A percentile compares a stretch with the other conserved stretches of the same genome.
Conservation (phyloP, 345 rosid genomes). For the Salix koriyanagi region DNA sequence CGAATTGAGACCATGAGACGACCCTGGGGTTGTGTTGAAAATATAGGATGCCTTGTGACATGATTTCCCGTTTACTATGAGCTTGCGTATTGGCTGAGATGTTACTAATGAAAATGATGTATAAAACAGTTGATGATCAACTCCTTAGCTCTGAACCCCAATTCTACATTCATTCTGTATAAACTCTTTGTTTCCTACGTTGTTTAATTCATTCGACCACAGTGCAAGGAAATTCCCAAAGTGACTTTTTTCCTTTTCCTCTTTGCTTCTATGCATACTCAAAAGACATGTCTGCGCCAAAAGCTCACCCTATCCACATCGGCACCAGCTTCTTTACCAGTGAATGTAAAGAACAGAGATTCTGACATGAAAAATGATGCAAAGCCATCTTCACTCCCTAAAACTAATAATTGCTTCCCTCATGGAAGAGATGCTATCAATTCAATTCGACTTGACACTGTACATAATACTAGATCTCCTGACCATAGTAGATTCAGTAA, state of each 20-base stretch:
- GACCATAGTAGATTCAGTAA: background rate
- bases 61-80: background rate
- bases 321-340: slow-evolving; percentile 2
- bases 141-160: background rate
- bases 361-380: slow-evolving; percentile 6
- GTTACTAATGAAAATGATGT: background rate
- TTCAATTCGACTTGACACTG: background rate
- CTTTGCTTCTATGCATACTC: background rate
- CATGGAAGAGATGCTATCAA: background rate
- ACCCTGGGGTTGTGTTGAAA: background rate
- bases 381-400: slow-evolving; percentile 7
- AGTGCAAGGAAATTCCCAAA: background rate
- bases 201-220: background rate
- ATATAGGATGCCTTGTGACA: background rate
- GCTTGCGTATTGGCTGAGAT: background rate
- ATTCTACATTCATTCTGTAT: background rate
- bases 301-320: slow-evolving; percentile 71
- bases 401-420: slow-evolving; percentile 11
- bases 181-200: background rate
- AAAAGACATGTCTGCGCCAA: slow-evolving; percentile 87
- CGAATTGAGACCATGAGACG: background rate
- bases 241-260: background rate
- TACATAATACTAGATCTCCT: background rate
- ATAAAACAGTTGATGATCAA: background rate
- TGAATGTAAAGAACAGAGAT: background rate